A percentile compares a stretch with the other conserved stretches of the same genome.
Evolutionary conservation across 106 monocot genomes (phyloP).

Genomic region (Dioscorea dumetorum): DNA sequence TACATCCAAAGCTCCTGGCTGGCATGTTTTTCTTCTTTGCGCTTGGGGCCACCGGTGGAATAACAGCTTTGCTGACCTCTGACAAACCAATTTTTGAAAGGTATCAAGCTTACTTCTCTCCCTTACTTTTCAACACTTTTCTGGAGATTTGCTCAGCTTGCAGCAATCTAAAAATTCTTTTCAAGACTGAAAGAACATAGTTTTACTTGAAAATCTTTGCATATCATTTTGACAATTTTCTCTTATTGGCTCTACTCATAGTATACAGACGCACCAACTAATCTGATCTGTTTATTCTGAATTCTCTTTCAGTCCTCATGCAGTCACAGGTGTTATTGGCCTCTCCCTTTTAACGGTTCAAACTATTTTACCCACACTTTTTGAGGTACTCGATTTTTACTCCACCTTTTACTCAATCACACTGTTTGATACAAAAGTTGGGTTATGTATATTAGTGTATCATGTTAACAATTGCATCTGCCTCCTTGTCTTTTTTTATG

Average conservation of each 20-base stretch:
- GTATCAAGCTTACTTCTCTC: constrained; percentile 16
- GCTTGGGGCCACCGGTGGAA: constrained; percentile 70
- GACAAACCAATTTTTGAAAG: constrained; percentile 87
- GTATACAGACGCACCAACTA: not conserved
- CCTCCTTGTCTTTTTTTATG: no score
- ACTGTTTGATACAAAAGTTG: not conserved
- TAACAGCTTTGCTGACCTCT: constrained; percentile 77
- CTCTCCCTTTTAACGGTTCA: constrained; percentile 73
- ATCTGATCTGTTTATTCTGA: not conserved
- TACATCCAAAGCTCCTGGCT: constrained; percentile 83
- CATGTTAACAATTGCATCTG: no score
- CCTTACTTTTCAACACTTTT: no score
- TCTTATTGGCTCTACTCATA: not conserved
- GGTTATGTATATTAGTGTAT: no score
- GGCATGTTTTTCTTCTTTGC: constrained; percentile 97
- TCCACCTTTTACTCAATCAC: not conserved
- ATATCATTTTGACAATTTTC: not conserved
- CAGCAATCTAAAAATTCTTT: not conserved
- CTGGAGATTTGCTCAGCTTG: not conserved
- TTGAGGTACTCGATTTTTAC: constrained; percentile 43
- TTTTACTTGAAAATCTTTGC: not conserved
- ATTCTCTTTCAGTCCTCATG: constrained; percentile 68
- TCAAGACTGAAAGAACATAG: not conserved
- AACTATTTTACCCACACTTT: constrained; percentile 61
- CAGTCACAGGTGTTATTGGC: constrained; percentile 70